These are phyloP conservation scores for Adansonia digitata DNA, from an alignment of 345 rosid species.

Conservation along the genomic window DNA sequence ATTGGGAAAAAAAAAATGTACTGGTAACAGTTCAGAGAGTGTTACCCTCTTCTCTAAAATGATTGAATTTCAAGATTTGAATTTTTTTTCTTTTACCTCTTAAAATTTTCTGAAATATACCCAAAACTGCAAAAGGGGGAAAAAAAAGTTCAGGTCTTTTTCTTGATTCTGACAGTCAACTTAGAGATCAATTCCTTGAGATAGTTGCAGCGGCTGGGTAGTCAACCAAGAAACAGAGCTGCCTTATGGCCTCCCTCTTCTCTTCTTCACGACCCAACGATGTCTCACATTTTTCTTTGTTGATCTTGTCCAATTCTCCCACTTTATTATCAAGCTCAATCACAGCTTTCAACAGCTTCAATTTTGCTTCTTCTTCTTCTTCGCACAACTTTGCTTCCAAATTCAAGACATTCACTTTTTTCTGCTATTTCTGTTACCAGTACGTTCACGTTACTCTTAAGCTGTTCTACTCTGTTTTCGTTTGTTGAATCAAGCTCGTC, in stretches of 20 bases:
- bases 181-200: slow-evolving; percentile 48
- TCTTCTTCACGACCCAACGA: slow-evolving; percentile 55
- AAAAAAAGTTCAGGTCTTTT: slow-evolving; percentile 11
- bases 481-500: slow-evolving; percentile 43
- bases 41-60: neutral
- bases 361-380: slow-evolving; percentile 44
- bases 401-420: slow-evolving; percentile 20
- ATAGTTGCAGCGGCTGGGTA: slow-evolving; percentile 51
- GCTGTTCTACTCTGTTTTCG: slow-evolving; percentile 22
- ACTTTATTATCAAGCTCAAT: slow-evolving; percentile 32
- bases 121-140: neutral
- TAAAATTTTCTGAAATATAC: neutral
- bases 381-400: slow-evolving; percentile 35
- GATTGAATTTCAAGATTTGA: neutral
- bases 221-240: slow-evolving; percentile 72
- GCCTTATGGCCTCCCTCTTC: slow-evolving; percentile 76
- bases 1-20: neutral
- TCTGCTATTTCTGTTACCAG: slow-evolving; percentile 24
- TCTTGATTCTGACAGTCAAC: slow-evolving; percentile 29
- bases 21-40: neutral
- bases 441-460: slow-evolving; percentile 24
- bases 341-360: slow-evolving; percentile 24
- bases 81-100: too few species aligned
- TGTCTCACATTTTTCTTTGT: slow-evolving; percentile 41
- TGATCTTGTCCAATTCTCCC: slow-evolving; percentile 37